Percentiles rank a stretch among this genome's conserved stretches.
These are phyloP conservation scores for Mycena pura DNA, from an alignment of 768 basidiomycete genomes.

Conservation along the genomic window DNA sequence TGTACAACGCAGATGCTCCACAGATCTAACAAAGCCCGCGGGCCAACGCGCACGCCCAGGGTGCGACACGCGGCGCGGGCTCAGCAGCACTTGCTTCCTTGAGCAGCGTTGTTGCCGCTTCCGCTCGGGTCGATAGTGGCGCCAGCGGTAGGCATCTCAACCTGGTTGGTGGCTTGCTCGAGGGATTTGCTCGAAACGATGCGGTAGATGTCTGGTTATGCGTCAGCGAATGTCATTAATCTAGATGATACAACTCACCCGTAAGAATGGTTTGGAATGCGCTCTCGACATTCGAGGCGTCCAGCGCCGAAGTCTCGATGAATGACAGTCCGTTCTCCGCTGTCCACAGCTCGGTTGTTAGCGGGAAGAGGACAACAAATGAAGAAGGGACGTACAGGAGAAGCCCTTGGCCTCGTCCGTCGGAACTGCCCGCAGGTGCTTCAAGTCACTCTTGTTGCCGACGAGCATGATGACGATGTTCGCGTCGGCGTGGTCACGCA, in stretches of 20 bases:
- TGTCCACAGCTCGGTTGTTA: constrained; percentile 39
- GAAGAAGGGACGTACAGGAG: constrained; percentile 61
- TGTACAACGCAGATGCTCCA: constrained; percentile 3
- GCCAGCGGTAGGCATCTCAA: constrained; percentile 82
- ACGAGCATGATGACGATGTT: constrained; percentile 97
- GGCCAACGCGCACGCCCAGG: not conserved
- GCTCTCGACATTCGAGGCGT: constrained; percentile 97
- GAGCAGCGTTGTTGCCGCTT: constrained; percentile 62
- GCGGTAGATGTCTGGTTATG: constrained; percentile 86
- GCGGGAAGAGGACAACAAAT: not conserved
- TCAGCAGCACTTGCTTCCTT: constrained; percentile 71
- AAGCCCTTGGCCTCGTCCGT: constrained; percentile 97
- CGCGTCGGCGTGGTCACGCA: constrained; percentile 92
- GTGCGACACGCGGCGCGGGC: not conserved
- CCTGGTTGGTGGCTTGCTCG: constrained; percentile 81
- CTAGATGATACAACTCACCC: constrained; percentile 55
- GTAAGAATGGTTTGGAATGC: constrained; percentile 98
- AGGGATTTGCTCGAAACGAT: constrained; percentile 96
- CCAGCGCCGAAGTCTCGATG: constrained; percentile 99
- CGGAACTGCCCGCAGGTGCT: constrained; percentile 94
- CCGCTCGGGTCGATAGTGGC: constrained; percentile 85
- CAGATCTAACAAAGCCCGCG: constrained; percentile 11
- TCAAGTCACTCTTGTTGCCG: constrained; percentile 99
- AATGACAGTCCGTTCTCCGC: constrained; percentile 93
- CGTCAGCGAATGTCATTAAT: constrained; percentile 12